These are phyloP conservation scores for Clavariopsis aquatica DNA, from an alignment of 495 filamentous ascomycete species.

Conservation along the genomic window DNA sequence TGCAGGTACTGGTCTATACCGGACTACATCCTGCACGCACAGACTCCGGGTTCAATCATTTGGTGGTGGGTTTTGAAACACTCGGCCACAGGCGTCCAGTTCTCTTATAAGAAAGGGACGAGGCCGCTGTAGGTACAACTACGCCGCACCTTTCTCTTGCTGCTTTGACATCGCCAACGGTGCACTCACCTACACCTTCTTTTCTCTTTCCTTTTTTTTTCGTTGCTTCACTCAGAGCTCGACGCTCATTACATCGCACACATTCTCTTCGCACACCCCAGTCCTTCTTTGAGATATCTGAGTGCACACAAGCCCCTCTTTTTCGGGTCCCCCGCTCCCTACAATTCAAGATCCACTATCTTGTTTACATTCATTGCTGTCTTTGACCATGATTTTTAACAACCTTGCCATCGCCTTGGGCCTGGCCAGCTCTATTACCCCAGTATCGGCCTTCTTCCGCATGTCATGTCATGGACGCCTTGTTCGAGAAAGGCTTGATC, in stretches of 20 bases:
- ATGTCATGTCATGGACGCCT: slow-evolving; percentile 47
- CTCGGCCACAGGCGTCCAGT: slow-evolving; percentile 2
- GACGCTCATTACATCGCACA: slow-evolving; percentile 9
- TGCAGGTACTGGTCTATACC: neutral
- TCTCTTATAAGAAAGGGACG: neutral
- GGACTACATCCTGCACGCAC: slow-evolving; percentile 1
- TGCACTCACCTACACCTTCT: slow-evolving; percentile 8
- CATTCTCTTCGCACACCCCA: slow-evolving; percentile 6
- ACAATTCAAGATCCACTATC: slow-evolving; percentile 5
- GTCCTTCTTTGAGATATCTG: slow-evolving; percentile 15
- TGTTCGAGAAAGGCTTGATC: slow-evolving; percentile 66
- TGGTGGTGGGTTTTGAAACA: slow-evolving; percentile 19
- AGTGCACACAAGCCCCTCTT: slow-evolving; percentile 2
- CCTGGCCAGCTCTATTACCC: slow-evolving; percentile 31
- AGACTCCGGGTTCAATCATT: neutral
- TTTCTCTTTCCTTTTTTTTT: slow-evolving; percentile 11
- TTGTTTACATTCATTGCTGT: neutral
- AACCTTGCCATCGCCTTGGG: slow-evolving; percentile 24
- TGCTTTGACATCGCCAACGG: slow-evolving; percentile 3
- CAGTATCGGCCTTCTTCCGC: slow-evolving; percentile 44
- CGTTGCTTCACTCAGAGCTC: slow-evolving; percentile 11
- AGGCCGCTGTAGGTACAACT: neutral
- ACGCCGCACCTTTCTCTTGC: neutral
- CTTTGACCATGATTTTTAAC: slow-evolving; percentile 24
- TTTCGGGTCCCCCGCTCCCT: neutral